These are phyloP conservation scores for Eutypella sp. DNA, from an alignment of 2,329 filamentous ascomycete genomes.

Conservation along the genomic window DNA sequence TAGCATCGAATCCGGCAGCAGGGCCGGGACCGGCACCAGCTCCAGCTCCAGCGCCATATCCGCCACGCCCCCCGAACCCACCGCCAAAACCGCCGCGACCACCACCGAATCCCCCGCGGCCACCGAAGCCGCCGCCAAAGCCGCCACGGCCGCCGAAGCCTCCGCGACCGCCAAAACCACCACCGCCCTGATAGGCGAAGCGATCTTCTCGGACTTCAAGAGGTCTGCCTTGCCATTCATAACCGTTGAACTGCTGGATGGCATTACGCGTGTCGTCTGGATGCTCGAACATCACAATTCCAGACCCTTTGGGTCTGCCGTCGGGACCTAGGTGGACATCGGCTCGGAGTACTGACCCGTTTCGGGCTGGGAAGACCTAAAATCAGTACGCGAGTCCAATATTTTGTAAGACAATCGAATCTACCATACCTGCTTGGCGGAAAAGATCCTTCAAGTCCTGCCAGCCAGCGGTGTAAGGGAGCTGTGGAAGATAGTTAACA, in stretches of 20 bases:
- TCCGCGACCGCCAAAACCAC: slow-evolving; percentile 51
- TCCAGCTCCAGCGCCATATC: slow-evolving; percentile 37
- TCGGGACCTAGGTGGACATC: slow-evolving; percentile 92
- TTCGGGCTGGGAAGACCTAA: slow-evolving; percentile 39
- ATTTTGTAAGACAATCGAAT: not conserved
- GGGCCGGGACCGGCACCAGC: slow-evolving; percentile 38
- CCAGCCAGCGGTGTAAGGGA: slow-evolving; percentile 97
- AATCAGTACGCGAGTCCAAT: no score
- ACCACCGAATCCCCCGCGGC: slow-evolving; percentile 44
- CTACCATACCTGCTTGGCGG: slow-evolving; percentile 83
- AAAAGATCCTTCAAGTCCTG: slow-evolving; percentile 99
- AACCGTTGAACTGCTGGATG: slow-evolving; percentile 96
- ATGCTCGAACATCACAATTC: slow-evolving; percentile 94
- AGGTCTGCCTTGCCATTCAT: slow-evolving; percentile 92
- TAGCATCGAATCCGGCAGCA: slow-evolving; percentile 25
- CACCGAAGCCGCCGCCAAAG: slow-evolving; percentile 35
- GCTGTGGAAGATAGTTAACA: slow-evolving; percentile 50
- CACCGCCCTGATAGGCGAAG: slow-evolving; percentile 64
- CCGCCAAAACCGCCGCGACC: slow-evolving; percentile 38
- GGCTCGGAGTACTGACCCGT: slow-evolving; percentile 82
- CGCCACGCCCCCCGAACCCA: slow-evolving; percentile 30
- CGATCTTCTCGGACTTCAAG: slow-evolving; percentile 96
- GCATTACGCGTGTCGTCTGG: slow-evolving; percentile 92
- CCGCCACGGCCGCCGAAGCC: slow-evolving; percentile 41
- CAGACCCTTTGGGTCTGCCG: slow-evolving; percentile 91